A percentile compares a stretch with the other conserved stretches of the same genome.
These are phyloP conservation scores for Zymoseptoria pseudotritici DNA, from an alignment of 2,329 filamentous ascomycete genomes.

Conservation along the genomic window DNA sequence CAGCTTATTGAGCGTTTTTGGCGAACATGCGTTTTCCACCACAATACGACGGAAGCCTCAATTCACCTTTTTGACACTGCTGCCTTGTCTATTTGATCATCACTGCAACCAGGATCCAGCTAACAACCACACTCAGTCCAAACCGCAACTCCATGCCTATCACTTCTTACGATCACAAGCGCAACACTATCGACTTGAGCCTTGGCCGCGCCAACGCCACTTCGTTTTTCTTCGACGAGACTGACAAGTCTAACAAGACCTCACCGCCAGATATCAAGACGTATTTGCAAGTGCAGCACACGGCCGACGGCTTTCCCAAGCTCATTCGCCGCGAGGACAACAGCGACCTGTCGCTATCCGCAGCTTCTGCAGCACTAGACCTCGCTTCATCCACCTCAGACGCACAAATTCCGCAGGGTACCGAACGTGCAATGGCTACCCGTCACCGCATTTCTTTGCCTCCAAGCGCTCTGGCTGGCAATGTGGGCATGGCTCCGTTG, in stretches of 20 bases:
- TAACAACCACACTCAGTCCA: constrained; percentile 45
- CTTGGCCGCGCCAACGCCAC: constrained; percentile 79
- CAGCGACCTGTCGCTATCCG: constrained; percentile 58
- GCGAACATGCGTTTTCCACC: neutral
- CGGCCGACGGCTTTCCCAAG: constrained; percentile 81
- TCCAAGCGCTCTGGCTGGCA: constrained; percentile 29
- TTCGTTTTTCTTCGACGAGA: constrained; percentile 71
- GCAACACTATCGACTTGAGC: constrained; percentile 49
- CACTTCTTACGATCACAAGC: constrained; percentile 60
- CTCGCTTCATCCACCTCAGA: constrained; percentile 62
- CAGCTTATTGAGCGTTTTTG: neutral
- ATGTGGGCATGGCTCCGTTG: constrained; percentile 28
- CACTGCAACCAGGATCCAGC: constrained; percentile 4
- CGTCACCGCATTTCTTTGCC: constrained; percentile 38
- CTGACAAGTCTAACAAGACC: constrained; percentile 37
- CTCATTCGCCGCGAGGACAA: constrained; percentile 59
- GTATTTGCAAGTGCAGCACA: constrained; percentile 63
- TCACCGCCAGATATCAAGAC: constrained; percentile 60
- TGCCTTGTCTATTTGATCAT: constrained; percentile 1
- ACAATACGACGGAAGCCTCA: constrained; percentile 8
- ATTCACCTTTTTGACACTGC: constrained; percentile 4
- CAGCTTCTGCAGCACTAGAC: constrained; percentile 71
- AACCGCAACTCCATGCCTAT: constrained; percentile 95
- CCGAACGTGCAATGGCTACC: constrained; percentile 49
- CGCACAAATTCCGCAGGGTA: constrained; percentile 49